A percentile compares a stretch with the other conserved stretches of the same genome.
Conservation (phyloP, 768 basidiomycete species). For the Mycena chlorophos region DNA sequence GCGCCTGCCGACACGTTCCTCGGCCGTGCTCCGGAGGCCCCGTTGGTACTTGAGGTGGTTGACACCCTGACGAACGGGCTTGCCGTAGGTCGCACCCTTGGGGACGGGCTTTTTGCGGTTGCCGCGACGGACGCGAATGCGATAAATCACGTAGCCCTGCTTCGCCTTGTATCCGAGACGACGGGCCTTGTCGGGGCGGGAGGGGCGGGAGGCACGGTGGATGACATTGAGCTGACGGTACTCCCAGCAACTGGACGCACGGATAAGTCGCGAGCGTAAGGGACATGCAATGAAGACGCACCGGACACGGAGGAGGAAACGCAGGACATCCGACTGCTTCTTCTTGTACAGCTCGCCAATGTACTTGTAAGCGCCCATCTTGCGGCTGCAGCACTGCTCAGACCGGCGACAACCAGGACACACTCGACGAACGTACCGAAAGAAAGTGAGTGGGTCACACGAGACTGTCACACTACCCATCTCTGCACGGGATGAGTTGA, state of each 20-base stretch:
- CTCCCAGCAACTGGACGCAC: conserved; percentile 81
- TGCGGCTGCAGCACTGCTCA: conserved; percentile 38
- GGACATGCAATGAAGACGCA: conserved; percentile 36
- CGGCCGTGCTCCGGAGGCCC: conserved; percentile 87
- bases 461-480: not conserved
- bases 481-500: not conserved
- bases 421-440: conserved; percentile 1
- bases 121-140: conserved; percentile 94
- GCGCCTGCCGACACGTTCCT: conserved; percentile 95
- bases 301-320: conserved; percentile 97
- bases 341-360: conserved; percentile 98
- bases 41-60: conserved; percentile 99
- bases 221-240: conserved; percentile 98
- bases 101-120: conserved; percentile 99
- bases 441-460: not conserved
- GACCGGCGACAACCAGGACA: not conserved
- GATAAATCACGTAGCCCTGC: conserved; percentile 98
- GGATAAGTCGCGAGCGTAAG: not conserved
- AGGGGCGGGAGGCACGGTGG: conserved; percentile 96
- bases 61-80: conserved; percentile 98
- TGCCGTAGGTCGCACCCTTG: conserved; percentile 99
- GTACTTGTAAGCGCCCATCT: conserved; percentile 95
- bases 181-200: conserved; percentile 98
- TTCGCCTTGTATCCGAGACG: conserved; percentile 99
- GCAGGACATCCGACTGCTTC: conserved; percentile 95